These are phyloP conservation scores for Erigeron canadensis DNA, from an alignment of 129 eudicot genomes.

Conservation along the genomic window DNA sequence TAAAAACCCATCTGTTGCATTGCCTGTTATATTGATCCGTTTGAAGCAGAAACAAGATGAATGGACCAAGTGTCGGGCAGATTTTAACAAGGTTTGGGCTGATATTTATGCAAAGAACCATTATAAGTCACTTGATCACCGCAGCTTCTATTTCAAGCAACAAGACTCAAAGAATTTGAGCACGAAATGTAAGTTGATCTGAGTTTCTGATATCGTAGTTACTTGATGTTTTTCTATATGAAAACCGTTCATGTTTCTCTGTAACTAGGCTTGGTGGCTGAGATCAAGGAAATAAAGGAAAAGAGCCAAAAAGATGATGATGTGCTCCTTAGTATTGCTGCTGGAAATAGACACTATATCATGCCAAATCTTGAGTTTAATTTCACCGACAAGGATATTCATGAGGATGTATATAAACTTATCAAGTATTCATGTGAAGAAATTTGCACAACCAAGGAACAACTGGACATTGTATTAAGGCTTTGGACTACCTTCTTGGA, in stretches of 20 bases:
- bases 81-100: constrained; percentile 98
- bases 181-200: constrained; percentile 62
- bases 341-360: constrained; percentile 72
- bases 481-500: constrained; percentile 92
- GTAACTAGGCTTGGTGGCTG: constrained; percentile 67
- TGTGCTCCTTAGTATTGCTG: constrained; percentile 71
- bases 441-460: constrained; percentile 78
- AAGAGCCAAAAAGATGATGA: constrained; percentile 71
- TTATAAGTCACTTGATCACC: constrained; percentile 95
- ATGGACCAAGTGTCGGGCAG: constrained; percentile 88
- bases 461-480: constrained; percentile 65
- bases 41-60: constrained; percentile 95
- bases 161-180: constrained; percentile 98
- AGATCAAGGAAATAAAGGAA: constrained; percentile 86
- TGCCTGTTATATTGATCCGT: constrained; percentile 82
- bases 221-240: neutral
- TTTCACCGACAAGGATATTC: constrained; percentile 66
- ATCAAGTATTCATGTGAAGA: constrained; percentile 85
- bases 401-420: constrained; percentile 76
- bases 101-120: constrained; percentile 91
- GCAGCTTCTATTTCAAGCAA: constrained; percentile 98
- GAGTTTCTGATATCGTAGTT: neutral
- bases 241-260: constrained; percentile 18
- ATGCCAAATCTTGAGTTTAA: constrained; percentile 62
- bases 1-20: constrained; percentile 62